Evolutionary conservation across 129 eudicot species (phyloP).

Genomic region (Daucus carota): DNA sequence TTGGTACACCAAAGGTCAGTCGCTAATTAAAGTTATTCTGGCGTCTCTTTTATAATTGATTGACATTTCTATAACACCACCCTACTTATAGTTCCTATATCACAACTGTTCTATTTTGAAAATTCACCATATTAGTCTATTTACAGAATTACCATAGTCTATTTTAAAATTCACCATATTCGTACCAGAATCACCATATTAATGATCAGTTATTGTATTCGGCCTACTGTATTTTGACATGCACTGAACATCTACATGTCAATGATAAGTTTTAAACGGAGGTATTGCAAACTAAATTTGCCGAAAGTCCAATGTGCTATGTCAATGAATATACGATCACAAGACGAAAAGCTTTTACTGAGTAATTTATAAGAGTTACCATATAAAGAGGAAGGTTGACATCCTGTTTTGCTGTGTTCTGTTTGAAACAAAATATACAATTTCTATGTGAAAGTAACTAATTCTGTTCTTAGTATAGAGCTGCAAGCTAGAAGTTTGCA

Average conservation of each 20-base stretch:
- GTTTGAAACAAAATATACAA: background rate
- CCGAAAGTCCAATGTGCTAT: background rate
- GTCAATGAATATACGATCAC: background rate
- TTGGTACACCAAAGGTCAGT: constrained; percentile 57
- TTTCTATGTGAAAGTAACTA: background rate
- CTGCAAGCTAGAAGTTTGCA: background rate
- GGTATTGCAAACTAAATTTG: background rate
- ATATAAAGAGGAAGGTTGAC: background rate
- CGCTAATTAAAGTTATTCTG: background rate
- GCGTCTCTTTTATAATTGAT: background rate
- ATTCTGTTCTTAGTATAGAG: background rate
- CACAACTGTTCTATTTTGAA: no score
- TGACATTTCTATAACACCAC: no score
- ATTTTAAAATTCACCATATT: no score
- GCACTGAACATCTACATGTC: no score
- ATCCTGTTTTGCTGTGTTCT: background rate
- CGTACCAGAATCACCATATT: no score
- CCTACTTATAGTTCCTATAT: no score
- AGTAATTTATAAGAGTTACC: background rate
- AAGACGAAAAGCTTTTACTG: background rate
- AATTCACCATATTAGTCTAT: no score
- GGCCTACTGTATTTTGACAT: no score
- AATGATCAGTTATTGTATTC: no score
- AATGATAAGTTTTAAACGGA: no score
- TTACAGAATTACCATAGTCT: no score